Evolutionary conservation across 352 stramenopile genomes (phyloP), one percentile per base, ranked within the genome.

Genomic region (Pythium aquatile): DNA sequence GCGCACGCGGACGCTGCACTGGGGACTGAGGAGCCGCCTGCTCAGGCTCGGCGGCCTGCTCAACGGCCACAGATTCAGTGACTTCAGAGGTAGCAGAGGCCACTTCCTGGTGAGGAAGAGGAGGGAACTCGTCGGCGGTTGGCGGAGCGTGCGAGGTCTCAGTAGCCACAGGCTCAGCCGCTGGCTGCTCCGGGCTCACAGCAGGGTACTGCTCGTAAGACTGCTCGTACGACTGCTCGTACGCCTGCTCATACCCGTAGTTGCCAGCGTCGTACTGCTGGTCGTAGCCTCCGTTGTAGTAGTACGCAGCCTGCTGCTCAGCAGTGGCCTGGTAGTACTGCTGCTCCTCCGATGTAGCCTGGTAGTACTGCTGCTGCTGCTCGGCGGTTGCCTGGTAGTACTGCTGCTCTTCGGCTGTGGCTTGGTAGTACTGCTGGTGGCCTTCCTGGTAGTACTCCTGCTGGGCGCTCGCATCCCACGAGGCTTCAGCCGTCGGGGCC

Each of bases 341-440:
- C 20, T 72, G 46, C 20, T 63, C 57, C 14, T 70, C 58, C 16
- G 63, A 44, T 6, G 39, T 40, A 13, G 66, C 48, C 51, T 71
- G 57, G 40, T 63, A 10, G 58, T 63, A 59, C 58, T 76, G 57
- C 56, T 73, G 44, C 57, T 66, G 44, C 57, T 66, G 33, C 35
- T 68, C 32, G 54, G 10, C 51, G 42, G 40, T 47, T n/a, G 44
- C 28, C 44, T 51, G 44, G 16, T 47, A 47, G 40, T 47, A 47
- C 49, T 55, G 49, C 28, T 55, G 30, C n/a, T 52, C 29, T 26
- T 60, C 20, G 32, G 69, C 66, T 44, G 61, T 66, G 44, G 40
- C 13, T 24, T 71, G 70, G 17, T 70, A 56, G 28, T 74, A 66
- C 28, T 68, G 58, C 37, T 52, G 35, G 40, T 63, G 65, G n/a